Base-by-base conservation (phyloP, 176 grass and related monocot genomes). In the Dactylis glomerata region DNA sequence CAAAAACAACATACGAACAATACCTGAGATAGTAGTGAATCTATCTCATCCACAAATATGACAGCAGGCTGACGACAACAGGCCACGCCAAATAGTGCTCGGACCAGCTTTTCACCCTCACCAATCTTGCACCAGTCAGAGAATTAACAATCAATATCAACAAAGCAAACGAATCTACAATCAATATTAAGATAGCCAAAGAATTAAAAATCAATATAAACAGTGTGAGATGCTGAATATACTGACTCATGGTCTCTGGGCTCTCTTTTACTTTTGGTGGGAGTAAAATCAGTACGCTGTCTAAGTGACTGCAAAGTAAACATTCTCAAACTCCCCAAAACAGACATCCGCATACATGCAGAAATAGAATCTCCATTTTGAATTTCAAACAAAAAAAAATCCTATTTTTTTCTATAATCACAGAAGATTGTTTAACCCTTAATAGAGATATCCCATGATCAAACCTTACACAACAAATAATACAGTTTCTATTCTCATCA, bases 1-100 rank as follows among this genome's bases (percentile, higher is more conserved):
- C 19, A 81, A 45, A 78, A 70, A 37, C 31, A 76, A 58, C 15
- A 58, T 4, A 87, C 52, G 37, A 87, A 24, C 20, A 87, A 47
- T 85, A 95, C 96, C 89, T 98, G 96, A 83, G 96, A 98, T 14
- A 98, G 83, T 46, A 98, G 77, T 59, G 96, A 95, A 82, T 98
- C 96, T 42, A 98, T 95, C 89, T 98, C 96, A 86, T 98, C 96
- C 45, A 98, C 89, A 79, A 98, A 98, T 84, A 98, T 98, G 44
- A 98, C 96, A 64, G 96, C 91, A 79, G 96, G 96, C 81, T 98
- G 92, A 62, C 96, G 96, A 87, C 96, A 98, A 59, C 80, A 85
- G 52, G 96, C 96, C 54, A 98, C 96, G 37, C 92, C 96, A 93
- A 98, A 98, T 79, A 98, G 91, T 83, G 96, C 96, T 23, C 96